Conservation (phyloP, 768 basidiomycete genomes). For the Russula earlei region DNA sequence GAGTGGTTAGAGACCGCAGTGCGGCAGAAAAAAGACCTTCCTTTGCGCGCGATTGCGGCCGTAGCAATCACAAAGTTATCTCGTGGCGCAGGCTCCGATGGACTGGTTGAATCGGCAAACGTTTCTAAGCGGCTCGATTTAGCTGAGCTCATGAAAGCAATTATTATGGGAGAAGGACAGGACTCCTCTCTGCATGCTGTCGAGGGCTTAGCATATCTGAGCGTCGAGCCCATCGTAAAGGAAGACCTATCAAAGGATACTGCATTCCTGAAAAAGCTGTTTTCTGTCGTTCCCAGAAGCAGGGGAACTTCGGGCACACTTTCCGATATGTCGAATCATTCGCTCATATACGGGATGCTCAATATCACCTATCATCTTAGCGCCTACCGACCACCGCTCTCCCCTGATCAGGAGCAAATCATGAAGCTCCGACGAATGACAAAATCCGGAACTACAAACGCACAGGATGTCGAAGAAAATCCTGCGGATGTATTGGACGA, state of each 20-base stretch:
- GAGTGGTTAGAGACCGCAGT: slow-evolving; percentile 62
- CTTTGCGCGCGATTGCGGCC: slow-evolving; percentile 51
- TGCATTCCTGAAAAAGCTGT: slow-evolving; percentile 42
- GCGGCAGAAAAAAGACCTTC: slow-evolving; percentile 35
- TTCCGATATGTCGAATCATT: slow-evolving; percentile 31
- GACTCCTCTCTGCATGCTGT: slow-evolving; percentile 50
- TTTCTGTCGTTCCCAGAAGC: slow-evolving; percentile 22
- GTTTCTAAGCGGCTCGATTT: slow-evolving; percentile 1
- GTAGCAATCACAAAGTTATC: slow-evolving; percentile 75
- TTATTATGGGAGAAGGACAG: slow-evolving; percentile 7
- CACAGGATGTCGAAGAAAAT: slow-evolving; percentile 9
- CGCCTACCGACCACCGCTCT: slow-evolving; percentile 57
- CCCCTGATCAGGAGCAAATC: slow-evolving; percentile 75
- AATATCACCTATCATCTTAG: slow-evolving; percentile 70
- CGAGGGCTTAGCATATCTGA: slow-evolving; percentile 79
- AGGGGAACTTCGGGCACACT: slow-evolving; percentile 14
- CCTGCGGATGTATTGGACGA: slow-evolving; percentile 40
- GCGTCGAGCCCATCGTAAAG: slow-evolving; percentile 48
- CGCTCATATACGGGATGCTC: slow-evolving; percentile 69
- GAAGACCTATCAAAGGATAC: slow-evolving; percentile 44
- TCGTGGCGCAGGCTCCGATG: slow-evolving; percentile 45
- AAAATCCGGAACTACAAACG: slow-evolving; percentile 23
- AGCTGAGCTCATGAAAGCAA: slow-evolving; percentile 26
- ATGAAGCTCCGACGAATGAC: slow-evolving; percentile 75
- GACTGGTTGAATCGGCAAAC: slow-evolving; percentile 19